A percentile compares a stretch with the other conserved stretches of the same genome.
Evolutionary conservation across 768 basidiomycete species (phyloP).

Genomic region (Austroboletus festivus): DNA sequence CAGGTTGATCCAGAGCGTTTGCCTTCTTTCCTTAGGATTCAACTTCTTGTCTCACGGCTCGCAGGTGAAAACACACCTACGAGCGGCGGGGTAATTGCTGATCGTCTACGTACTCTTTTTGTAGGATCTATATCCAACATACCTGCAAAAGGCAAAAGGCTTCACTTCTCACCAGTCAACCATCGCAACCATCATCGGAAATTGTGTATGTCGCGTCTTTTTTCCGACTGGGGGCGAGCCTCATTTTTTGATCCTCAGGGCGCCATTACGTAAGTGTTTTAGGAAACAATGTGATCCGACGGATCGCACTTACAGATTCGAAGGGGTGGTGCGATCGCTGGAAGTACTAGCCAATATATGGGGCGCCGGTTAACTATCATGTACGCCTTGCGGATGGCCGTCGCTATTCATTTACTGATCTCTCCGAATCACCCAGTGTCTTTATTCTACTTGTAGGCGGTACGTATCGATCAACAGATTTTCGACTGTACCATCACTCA

Average conservation of each 20-base stretch:
- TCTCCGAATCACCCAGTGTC: slow-evolving; percentile 8
- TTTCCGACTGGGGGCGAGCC: neutral
- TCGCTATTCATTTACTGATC: neutral
- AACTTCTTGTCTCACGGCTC: slow-evolving; percentile 78
- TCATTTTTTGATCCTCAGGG: slow-evolving; percentile 30
- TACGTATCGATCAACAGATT: slow-evolving; percentile 2
- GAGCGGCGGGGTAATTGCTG: neutral
- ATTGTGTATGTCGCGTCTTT: slow-evolving; percentile 42
- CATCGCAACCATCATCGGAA: slow-evolving; percentile 79
- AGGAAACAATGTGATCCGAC: slow-evolving; percentile 7
- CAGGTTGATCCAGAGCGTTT: neutral
- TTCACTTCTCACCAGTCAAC: slow-evolving; percentile 59
- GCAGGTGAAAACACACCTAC: slow-evolving; percentile 36
- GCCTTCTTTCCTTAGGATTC: slow-evolving; percentile 44
- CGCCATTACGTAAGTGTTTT: slow-evolving; percentile 39
- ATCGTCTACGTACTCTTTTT: slow-evolving; percentile 1
- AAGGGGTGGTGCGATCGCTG: slow-evolving; percentile 70
- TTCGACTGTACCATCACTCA: neutral
- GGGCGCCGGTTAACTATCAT: slow-evolving; percentile 85
- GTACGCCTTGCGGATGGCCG: neutral
- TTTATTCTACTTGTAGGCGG: slow-evolving; percentile 28
- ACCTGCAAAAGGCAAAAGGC: slow-evolving; percentile 59
- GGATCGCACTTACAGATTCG: neutral
- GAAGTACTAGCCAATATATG: slow-evolving; percentile 67
- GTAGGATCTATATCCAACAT: slow-evolving; percentile 79